Evolutionary conservation across 2,329 filamentous ascomycete genomes (phyloP), one percentile per base, ranked within the genome.

Genomic region (Fusarium robinianum): DNA sequence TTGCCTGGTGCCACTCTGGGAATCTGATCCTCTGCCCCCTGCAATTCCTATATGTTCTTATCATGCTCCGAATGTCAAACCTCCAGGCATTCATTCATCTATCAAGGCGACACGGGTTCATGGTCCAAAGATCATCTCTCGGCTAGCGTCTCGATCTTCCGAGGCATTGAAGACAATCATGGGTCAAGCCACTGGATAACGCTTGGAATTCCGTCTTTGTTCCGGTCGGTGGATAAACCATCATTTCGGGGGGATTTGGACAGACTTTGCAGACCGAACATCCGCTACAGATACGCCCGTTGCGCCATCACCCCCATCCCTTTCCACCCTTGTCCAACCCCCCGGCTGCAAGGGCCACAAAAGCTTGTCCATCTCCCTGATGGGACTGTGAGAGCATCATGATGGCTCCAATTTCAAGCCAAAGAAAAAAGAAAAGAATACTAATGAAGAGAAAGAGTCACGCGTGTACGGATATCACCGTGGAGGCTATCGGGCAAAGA

Each of bases 231-330:
- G n/a, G n/a, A n/a, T n/a, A 43, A 35, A 29, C 22, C 27, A 33
- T 33, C 27, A 43, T 33, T 40, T 30, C 23, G 44, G 23, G 26
- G 51, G 41, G 39, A 38, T 19, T 40, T 39, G 37, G 52, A 56
- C 54, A 56, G 49, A 52, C 53, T 27, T 15, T 35, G 30, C 36
- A n/a, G n/a, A n/a, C n/a, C n/a, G n/a, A n/a, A n/a, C n/a, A n/a
- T n/a, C n/a, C 50, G 22, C 38, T 47, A 41, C 31, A 35, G 12
- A 19, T 27, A 44, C 23, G 17, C 33, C 29, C 27, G 26, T 26
- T 30, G 21, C 49, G 33, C 14, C 49, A 46, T 39, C 49, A 40
- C 35, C 41, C 45, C 34, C 47, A 32, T 29, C 39, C 49, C 29
- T 32, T 27, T 18, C 15, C 36, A 34, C 46, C 53, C 48, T 55